Evolutionary conservation across 805 yeast species (phyloP).

Genomic region (Yarrowia deformans): DNA sequence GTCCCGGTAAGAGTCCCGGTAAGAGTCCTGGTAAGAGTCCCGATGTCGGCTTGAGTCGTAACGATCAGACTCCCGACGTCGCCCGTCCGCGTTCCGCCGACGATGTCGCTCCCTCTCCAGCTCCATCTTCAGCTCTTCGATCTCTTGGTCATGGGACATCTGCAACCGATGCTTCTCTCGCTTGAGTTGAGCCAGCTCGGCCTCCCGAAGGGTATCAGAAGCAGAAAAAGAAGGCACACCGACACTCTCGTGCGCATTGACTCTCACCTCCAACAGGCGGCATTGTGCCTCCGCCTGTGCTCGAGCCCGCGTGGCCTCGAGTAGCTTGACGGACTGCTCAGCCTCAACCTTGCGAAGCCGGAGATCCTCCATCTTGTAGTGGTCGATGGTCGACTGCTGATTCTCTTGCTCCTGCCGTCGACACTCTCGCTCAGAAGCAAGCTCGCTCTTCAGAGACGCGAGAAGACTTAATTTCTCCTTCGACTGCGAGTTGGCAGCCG

Average conservation of each 20-base stretch:
- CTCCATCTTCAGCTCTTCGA: background rate
- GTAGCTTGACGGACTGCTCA: background rate
- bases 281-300: background rate
- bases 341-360: background rate
- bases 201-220: background rate
- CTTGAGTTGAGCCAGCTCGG: background rate
- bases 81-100: too few species aligned
- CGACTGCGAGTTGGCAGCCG: background rate
- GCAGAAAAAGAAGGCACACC: background rate
- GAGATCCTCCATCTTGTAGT: background rate
- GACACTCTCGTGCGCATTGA: too few species aligned
- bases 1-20: background rate
- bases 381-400: background rate
- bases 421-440: background rate
- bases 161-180: background rate
- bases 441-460: background rate
- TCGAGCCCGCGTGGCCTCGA: background rate
- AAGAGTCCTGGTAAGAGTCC: background rate
- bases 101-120: background rate
- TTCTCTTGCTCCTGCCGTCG: background rate
- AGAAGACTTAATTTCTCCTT: background rate
- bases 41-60: background rate
- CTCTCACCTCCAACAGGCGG: too few species aligned
- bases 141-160: background rate
- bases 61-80: too few species aligned